Base-by-base conservation (phyloP, 106 monocot species). In the Platanthera guangdongensis region DNA sequence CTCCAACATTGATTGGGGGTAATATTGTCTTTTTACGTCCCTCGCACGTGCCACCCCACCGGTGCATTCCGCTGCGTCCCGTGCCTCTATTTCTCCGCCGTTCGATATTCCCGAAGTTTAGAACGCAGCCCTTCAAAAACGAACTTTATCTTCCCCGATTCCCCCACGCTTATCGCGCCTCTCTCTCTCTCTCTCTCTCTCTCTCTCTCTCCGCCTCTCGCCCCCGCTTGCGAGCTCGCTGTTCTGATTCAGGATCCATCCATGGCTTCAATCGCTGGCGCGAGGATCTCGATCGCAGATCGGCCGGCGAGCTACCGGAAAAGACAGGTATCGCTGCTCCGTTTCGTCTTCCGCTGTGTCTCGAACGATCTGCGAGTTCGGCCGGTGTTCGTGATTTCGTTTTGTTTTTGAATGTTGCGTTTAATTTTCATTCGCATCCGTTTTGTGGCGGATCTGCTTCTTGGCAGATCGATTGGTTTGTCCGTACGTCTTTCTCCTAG, bases 241-340 rank as follows among this genome's bases (percentile, higher is more conserved):
- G 65, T 30, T 65, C 32, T 13, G 30, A 32, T 10, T 30, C 3
- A 12, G 65, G 70, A n/a, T 70, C 15, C 60, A 70, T 45, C 47
- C 15, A 70, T 70, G 70, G 70, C 70, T 48, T 70, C 70, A n/a
- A 48, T 48, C 70, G 47, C 47, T 16, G 70, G 70, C 7, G n/a
- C n/a, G 70, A 48, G 70, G 70, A n/a, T 70, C 70, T 70, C 70
- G 8, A 70, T 48, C 0, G 5, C 16, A 10, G 16, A 16, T 12
- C 47, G 8, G 45, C 70, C 47, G 70, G 7, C 70, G 46, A 70
- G 47, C 47, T 70, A 7, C 70, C 47, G 70, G 28, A 46, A 70
- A 48, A 70, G 70, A 4, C 46, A 70, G 70, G 70, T 70, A 47
- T 48, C 10, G 0, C 32, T 65, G 12, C 30, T 65, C 65, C 10